phyloP scores from a whole-genome alignment of 768 basidiomycete species.

The Psilocybe sp. region DNA sequence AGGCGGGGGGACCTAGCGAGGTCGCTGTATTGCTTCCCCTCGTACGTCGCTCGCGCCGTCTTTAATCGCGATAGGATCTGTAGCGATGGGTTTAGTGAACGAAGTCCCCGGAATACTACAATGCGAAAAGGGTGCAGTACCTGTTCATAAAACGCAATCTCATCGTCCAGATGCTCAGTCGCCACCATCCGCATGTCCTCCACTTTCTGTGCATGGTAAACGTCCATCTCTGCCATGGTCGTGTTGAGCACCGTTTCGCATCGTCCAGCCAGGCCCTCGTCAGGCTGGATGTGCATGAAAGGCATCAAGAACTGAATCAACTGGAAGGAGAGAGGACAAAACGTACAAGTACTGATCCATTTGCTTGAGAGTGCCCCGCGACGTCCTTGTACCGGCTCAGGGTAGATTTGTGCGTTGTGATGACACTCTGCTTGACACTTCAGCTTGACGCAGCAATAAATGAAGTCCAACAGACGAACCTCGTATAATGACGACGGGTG shows the following conservation, averaged over 20 bases:
- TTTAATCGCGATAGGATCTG: conserved; percentile 60
- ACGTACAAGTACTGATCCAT: conserved; percentile 7
- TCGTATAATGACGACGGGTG: conserved; percentile 75
- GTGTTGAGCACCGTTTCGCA: conserved; percentile 88
- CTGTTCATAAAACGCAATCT: conserved; percentile 76
- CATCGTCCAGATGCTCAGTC: conserved; percentile 72
- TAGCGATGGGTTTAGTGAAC: too few species aligned
- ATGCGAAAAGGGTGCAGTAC: too few species aligned
- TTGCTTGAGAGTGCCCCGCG: conserved; percentile 15
- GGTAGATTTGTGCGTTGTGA: conserved; percentile 75
- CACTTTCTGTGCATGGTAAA: conserved; percentile 68
- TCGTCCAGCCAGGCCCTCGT: conserved; percentile 66
- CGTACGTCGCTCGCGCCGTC: conserved; percentile 53
- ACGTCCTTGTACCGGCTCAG: conserved; percentile 63
- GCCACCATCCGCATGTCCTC: conserved; percentile 64
- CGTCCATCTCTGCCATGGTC: conserved; percentile 87
- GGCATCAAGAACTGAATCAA: background rate
- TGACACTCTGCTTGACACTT: conserved; percentile 44
- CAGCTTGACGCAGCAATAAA: background rate
- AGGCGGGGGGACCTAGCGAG: conserved; percentile 51
- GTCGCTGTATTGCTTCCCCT: conserved; percentile 43
- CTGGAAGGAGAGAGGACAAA: background rate
- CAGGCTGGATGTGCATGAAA: conserved; percentile 33
- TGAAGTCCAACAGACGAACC: conserved; percentile 32
- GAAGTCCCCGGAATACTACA: too few species aligned